phyloP scores from a whole-genome alignment of 2,329 filamentous ascomycete genomes.

The Monilinia laxa region DNA sequence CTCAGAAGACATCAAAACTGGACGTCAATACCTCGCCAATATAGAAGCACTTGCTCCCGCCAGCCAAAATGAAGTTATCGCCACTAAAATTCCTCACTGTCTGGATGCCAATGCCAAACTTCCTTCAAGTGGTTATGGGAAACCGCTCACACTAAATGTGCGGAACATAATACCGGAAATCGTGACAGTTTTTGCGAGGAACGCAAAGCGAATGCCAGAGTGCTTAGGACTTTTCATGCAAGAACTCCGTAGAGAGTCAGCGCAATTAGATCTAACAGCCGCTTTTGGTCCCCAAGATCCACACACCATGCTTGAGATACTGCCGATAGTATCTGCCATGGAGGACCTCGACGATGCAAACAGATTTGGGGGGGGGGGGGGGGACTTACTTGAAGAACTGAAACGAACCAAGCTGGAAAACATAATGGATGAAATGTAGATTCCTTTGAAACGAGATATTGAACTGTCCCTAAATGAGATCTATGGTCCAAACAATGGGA shows the following conservation, averaged over 20 bases:
- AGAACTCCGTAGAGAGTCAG: no score
- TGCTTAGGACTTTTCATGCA: no score
- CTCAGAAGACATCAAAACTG: conserved; percentile 39
- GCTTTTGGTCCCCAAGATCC: no score
- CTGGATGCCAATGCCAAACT: conserved; percentile 22
- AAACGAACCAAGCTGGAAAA: conserved; percentile 34
- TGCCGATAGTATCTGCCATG: no score
- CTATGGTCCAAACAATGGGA: conserved; percentile 38
- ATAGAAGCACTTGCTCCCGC: conserved; percentile 37
- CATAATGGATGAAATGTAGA: conserved; percentile 39
- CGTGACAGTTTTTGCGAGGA: no score
- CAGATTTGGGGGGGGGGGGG: conserved; percentile 34
- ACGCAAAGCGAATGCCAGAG: no score
- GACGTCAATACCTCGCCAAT: conserved; percentile 37
- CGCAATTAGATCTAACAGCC: no score
- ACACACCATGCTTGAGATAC: no score
- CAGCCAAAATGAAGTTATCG: conserved; percentile 36
- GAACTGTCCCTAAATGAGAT: conserved; percentile 36
- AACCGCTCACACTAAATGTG: no score
- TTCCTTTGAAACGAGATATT: conserved; percentile 37
- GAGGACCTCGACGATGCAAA: conserved; percentile 31
- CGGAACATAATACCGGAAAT: no score
- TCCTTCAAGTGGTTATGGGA: no score
- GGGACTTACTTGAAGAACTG: conserved; percentile 27
- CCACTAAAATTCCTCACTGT: conserved; percentile 32